These are phyloP conservation scores for Dryas integrifolia DNA, from an alignment of 331 rosid species.

Conservation along the genomic window DNA sequence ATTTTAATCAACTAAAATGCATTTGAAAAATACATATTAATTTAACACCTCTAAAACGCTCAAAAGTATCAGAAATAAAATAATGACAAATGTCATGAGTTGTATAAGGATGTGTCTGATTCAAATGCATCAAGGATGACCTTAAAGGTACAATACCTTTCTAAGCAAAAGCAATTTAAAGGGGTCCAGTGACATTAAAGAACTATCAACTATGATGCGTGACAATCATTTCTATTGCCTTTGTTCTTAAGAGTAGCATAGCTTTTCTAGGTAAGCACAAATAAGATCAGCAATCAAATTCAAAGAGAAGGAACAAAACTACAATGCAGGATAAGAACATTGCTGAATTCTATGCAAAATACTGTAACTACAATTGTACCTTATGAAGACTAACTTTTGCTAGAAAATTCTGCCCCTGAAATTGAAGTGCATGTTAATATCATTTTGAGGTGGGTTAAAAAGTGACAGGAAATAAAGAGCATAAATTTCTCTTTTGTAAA, in stretches of 20 bases:
- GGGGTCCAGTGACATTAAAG: not conserved
- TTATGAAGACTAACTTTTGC: constrained; percentile 68
- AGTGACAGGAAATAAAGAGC: constrained; percentile 10
- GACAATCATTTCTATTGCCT: not conserved
- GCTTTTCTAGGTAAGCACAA: not conserved
- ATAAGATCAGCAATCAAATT: constrained; percentile 11
- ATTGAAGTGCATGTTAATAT: constrained; percentile 23
- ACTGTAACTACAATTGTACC: constrained; percentile 38
- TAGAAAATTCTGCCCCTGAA: constrained; percentile 74
- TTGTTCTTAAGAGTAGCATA: not conserved
- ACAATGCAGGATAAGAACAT: constrained; percentile 8
- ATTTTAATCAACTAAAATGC: not conserved
- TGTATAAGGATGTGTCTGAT: not conserved
- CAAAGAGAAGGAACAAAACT: constrained; percentile 11
- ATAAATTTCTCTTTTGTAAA: not conserved
- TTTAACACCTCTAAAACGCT: not conserved
- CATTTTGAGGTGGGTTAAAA: constrained; percentile 24
- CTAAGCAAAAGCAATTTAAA: not conserved
- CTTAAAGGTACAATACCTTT: not conserved
- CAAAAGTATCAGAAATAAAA: not conserved
- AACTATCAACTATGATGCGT: not conserved
- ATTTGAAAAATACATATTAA: not conserved
- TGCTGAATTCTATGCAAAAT: constrained; percentile 19
- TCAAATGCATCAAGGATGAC: not conserved
- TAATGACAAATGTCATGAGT: not conserved